Evolutionary conservation across 1,139 yeast genomes (phyloP).

Genomic region (Scheffersomyces segobiensis): DNA sequence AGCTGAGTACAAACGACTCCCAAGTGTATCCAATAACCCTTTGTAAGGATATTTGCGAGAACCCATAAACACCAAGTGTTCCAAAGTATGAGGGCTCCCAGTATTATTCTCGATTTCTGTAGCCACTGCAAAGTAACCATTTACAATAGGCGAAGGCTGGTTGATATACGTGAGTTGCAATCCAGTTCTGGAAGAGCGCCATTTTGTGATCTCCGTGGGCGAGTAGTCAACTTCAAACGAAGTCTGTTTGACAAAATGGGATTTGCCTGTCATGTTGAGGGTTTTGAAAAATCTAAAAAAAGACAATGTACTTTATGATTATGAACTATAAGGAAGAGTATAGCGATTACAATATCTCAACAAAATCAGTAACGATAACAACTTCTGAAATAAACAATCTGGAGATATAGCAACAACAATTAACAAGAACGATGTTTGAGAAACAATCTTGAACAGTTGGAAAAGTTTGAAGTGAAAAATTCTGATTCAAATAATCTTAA

Average conservation of each 20-base stretch:
- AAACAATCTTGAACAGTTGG: background rate
- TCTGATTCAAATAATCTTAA: background rate
- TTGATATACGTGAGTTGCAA: conserved; percentile 74
- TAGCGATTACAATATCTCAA: background rate
- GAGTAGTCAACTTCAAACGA: conserved; percentile 62
- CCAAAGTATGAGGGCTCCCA: conserved; percentile 95
- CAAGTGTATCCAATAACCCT: conserved; percentile 84
- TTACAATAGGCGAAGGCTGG: conserved; percentile 85
- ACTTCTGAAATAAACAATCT: background rate
- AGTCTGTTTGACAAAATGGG: conserved; percentile 43
- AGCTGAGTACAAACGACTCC: conserved; percentile 78
- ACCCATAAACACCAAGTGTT: conserved; percentile 95
- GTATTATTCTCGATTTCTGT: conserved; percentile 85
- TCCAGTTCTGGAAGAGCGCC: conserved; percentile 79
- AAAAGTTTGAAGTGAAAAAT: background rate
- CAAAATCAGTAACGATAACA: background rate
- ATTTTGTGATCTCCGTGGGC: conserved; percentile 63
- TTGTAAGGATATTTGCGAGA: conserved; percentile 86
- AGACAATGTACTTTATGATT: background rate
- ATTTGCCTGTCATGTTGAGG: conserved; percentile 1
- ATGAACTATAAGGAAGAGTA: background rate
- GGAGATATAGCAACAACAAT: background rate
- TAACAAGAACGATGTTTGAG: background rate
- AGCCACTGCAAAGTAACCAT: conserved; percentile 93
- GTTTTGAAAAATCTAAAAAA: background rate